phyloP scores from a whole-genome alignment of 2,329 filamentous ascomycete species.

The Fusarium agapanthi region DNA sequence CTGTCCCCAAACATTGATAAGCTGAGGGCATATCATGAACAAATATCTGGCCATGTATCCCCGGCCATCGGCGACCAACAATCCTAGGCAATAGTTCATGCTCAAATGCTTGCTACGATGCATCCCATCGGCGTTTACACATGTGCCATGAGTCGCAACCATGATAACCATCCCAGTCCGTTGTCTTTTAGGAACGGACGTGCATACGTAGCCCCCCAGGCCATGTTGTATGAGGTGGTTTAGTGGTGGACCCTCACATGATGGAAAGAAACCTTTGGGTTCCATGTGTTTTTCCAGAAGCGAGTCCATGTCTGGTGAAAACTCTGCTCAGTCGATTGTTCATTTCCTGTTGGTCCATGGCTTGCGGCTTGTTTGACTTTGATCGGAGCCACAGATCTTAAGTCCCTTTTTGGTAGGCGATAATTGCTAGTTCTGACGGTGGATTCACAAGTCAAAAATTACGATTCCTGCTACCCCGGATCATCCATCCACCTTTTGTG shows the following conservation, averaged over 20 bases:
- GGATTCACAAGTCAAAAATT: conserved; percentile 9
- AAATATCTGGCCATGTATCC: background rate
- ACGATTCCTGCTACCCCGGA: conserved; percentile 27
- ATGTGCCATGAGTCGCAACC: conserved; percentile 20
- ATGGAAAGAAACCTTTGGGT: conserved; percentile 21
- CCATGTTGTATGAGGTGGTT: conserved; percentile 13
- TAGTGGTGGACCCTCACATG: conserved; percentile 27
- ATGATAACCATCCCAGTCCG: background rate
- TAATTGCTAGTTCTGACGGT: conserved; percentile 14
- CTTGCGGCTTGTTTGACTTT: conserved; percentile 4
- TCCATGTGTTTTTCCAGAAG: conserved; percentile 31
- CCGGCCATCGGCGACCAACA: conserved; percentile 1
- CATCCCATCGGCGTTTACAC: conserved; percentile 5
- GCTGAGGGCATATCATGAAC: background rate
- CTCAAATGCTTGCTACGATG: background rate
- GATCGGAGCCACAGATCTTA: conserved; percentile 17
- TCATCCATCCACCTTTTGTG: conserved; percentile 12
- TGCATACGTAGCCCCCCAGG: conserved; percentile 6
- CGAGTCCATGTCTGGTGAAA: conserved; percentile 23
- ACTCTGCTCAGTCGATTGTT: conserved; percentile 21
- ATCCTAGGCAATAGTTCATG: conserved; percentile 11
- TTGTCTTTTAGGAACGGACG: background rate
- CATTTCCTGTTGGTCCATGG: conserved; percentile 19
- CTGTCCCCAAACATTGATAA: background rate
- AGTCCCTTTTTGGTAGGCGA: conserved; percentile 14